phyloP scores from a whole-genome alignment of 106 monocot species.

The Triglochin maritima region DNA sequence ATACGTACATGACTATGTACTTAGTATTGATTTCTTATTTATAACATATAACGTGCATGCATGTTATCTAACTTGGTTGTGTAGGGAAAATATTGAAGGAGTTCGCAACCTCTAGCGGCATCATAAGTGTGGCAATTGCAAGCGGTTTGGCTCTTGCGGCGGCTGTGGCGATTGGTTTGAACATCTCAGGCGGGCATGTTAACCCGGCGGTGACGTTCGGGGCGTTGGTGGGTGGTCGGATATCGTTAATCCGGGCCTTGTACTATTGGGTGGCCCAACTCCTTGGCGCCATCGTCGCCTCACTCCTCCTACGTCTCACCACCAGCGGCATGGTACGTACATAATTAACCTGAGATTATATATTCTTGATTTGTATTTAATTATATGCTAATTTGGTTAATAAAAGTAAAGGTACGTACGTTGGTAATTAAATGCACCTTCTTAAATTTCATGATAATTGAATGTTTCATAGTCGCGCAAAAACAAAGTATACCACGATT shows the following conservation, averaged over 20 bases:
- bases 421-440: neutral
- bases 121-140: conserved; percentile 16
- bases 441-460: neutral
- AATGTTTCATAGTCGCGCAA: no score
- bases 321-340: conserved; percentile 18
- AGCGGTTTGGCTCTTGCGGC: conserved; percentile 14
- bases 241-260: conserved; percentile 14
- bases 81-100: conserved; percentile 14
- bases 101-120: conserved; percentile 3
- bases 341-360: neutral
- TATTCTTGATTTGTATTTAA: neutral
- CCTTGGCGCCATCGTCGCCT: conserved; percentile 20
- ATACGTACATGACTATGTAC: no score
- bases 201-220: conserved; percentile 28
- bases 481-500: no score
- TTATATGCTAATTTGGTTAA: no score
- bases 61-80: neutral
- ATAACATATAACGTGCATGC: neutral
- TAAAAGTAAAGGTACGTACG: no score
- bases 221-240: conserved; percentile 16
- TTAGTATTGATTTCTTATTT: neutral
- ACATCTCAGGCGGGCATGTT: conserved; percentile 22
- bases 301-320: conserved; percentile 23
- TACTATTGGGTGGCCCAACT: conserved; percentile 29
- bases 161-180: conserved; percentile 12